Evolutionary conservation across 2,329 filamentous ascomycete species (phyloP).

Genomic region (Calonectria crousiana): DNA sequence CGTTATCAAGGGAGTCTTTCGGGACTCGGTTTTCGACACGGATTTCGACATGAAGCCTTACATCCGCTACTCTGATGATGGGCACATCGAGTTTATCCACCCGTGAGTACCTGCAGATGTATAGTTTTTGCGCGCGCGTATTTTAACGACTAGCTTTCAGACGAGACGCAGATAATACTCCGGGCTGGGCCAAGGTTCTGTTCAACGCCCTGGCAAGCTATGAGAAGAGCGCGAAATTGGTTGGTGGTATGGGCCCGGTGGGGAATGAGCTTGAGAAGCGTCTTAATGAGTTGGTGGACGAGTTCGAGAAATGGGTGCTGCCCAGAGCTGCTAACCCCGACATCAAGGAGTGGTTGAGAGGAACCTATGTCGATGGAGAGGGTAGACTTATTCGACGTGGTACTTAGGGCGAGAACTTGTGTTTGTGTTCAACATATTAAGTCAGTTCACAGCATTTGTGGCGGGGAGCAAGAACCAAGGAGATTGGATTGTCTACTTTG

Average conservation of each 20-base stretch:
- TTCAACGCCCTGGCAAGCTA: not conserved
- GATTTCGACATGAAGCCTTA: not conserved
- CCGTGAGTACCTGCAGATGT: not conserved
- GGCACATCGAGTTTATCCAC: not conserved
- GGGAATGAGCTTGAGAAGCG: not conserved
- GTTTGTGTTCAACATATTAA: not conserved
- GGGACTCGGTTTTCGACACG: not conserved
- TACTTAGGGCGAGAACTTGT: not conserved
- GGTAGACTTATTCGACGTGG: not conserved
- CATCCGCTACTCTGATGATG: not conserved
- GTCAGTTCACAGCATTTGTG: not conserved
- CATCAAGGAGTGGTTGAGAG: not conserved
- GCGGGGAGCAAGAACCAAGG: not conserved
- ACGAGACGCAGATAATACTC: not conserved
- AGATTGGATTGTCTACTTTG: not conserved
- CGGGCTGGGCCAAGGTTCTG: not conserved
- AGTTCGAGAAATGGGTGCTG: not conserved
- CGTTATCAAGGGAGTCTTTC: not conserved
- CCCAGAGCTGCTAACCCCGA: not conserved
- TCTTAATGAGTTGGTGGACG: not conserved
- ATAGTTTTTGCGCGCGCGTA: rapidly evolving
- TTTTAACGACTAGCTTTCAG: not conserved
- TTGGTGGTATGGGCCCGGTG: not conserved
- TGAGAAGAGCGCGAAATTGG: not conserved
- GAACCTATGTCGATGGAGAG: not conserved